These are phyloP conservation scores for Xylaria cubensis DNA, from an alignment of 495 filamentous ascomycete species.

Conservation along the genomic window DNA sequence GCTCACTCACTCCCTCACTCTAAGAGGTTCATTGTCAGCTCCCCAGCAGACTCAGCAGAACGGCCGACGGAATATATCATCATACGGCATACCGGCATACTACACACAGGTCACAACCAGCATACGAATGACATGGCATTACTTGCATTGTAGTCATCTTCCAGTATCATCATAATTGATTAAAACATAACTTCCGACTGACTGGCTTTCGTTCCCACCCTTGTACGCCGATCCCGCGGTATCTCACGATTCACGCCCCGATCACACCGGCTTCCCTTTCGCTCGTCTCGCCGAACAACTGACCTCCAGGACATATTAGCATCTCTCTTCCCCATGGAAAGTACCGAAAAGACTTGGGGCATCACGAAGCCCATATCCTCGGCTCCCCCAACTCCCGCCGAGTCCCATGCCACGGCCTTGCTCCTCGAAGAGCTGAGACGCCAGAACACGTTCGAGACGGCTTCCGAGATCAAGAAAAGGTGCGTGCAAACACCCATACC, in stretches of 20 bases:
- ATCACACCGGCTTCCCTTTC: neutral
- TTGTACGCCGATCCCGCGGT: neutral
- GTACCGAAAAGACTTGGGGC: constrained; percentile 63
- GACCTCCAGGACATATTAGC: neutral
- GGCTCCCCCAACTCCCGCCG: constrained; percentile 72
- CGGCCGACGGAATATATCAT: neutral
- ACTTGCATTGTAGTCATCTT: constrained; percentile 4
- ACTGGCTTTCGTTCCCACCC: constrained; percentile 1
- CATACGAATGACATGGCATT: constrained; percentile 11
- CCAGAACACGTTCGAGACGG: constrained; percentile 89
- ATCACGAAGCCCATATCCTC: constrained; percentile 85
- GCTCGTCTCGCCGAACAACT: neutral
- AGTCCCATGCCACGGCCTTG: constrained; percentile 75
- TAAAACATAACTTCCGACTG: neutral
- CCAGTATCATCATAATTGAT: neutral
- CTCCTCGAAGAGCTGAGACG: constrained; percentile 81
- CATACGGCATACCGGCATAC: neutral
- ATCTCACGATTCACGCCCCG: constrained; percentile 5
- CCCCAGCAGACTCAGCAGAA: neutral
- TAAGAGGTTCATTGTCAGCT: neutral
- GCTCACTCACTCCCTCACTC: neutral
- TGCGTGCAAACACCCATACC: constrained; percentile 39
- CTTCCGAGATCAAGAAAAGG: constrained; percentile 81
- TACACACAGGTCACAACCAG: neutral
- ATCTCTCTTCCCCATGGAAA: constrained; percentile 29